Base-by-base conservation (phyloP, 2,329 filamentous ascomycete species). In the Clarireedia homoeocarpa region DNA sequence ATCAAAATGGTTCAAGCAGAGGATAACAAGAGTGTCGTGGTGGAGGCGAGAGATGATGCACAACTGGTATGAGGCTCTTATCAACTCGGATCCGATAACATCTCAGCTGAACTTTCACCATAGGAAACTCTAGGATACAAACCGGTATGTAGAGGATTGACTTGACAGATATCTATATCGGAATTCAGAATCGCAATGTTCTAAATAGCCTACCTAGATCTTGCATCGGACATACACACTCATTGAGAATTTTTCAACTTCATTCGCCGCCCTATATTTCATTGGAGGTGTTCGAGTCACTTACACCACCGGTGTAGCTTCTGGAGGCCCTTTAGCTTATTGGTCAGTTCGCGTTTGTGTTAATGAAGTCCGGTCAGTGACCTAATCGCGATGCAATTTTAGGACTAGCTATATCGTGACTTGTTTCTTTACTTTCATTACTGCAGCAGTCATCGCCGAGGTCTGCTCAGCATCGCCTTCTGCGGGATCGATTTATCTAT, bases 261-360 rank as follows among this genome's bases (percentile, higher is more conserved):
- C 78, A 12, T 82, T 82, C 61, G 79, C 81, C 59, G 81, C 81
- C 1, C 70, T 84, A 2, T 84, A 83, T 67, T 83, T 82, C 56
- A 75, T 84, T 46, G 81, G 81, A 30, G 81, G 77, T 57, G 78
- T 83, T 40, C 75, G 80, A 42, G 78, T 81, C 2, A 83, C 80
- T 0, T 84, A 81, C 64, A 81, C 77, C n/a, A 83, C 80, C 10
- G 81, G 81, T 59, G 81, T 84, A 39, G 79, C 78, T 26, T 80
- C 80, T 17, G 81, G 81, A 54, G 81, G 81, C 44, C 81, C 81
- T 59, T 66, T 82, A 49, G 81, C 81, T 6, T 84, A 83, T 63
- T 84, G 80, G 80, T 80, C 63, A 40, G 67, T 51, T 7, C 3
- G 44, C 15, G 5, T 14, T 1, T 26, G 6, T 26, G 6, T 6